Percentiles rank a stretch among this genome's conserved stretches.
These are phyloP conservation scores for Gossypium davidsonii DNA, from an alignment of 441 rosid species.

Conservation along the genomic window DNA sequence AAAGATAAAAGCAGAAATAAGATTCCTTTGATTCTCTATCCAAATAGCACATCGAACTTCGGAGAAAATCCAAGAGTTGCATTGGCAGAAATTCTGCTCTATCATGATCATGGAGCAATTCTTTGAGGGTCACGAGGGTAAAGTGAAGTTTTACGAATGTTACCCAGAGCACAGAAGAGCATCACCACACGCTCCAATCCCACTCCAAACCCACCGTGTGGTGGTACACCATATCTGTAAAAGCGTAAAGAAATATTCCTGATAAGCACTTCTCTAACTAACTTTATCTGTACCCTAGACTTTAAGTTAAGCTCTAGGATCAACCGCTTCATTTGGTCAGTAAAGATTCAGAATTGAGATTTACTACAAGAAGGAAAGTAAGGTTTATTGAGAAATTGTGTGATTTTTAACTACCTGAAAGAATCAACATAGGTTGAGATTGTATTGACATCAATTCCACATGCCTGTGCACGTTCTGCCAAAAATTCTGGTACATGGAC, in stretches of 20 bases:
- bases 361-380: background rate
- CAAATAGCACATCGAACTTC: background rate
- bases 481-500: constrained; percentile 65
- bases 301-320: background rate
- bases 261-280: background rate
- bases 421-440: constrained; percentile 72
- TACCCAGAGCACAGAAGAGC: constrained; percentile 77
- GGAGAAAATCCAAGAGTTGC: background rate
- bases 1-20: background rate
- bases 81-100: background rate
- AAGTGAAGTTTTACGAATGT: constrained; percentile 76
- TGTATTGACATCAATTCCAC: constrained; percentile 71
- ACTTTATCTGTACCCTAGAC: background rate
- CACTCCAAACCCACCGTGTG: constrained; percentile 83
- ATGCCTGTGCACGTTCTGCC: constrained; percentile 62
- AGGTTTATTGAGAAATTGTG: background rate
- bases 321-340: background rate
- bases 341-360: background rate
- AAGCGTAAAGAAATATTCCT: background rate
- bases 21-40: constrained; percentile 2
- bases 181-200: constrained; percentile 85
- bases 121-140: constrained; percentile 83
- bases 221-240: constrained; percentile 70
- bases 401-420: constrained; percentile 48
- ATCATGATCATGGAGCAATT: constrained; percentile 44